Conservation (phyloP, 2,329 filamentous ascomycete species). For the Thyridium curvatum region DNA sequence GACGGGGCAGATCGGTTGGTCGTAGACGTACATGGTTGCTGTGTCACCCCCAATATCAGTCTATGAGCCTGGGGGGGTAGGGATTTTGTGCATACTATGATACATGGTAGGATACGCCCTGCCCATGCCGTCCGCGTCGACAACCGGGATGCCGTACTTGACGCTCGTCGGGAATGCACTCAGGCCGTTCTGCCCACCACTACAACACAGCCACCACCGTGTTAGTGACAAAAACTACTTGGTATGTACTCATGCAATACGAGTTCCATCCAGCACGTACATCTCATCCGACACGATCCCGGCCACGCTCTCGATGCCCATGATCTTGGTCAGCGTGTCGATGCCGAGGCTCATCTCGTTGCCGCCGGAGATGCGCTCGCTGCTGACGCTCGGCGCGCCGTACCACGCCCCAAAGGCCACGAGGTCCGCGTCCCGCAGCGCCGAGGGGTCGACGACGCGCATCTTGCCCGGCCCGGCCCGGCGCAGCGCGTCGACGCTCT, state of each 20-base stretch:
- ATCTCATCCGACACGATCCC: constrained; percentile 30
- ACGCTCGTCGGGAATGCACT: constrained; percentile 23
- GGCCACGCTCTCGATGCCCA: constrained; percentile 22
- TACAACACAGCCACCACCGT: constrained; percentile 31
- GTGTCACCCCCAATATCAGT: no score
- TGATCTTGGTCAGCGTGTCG: constrained; percentile 24
- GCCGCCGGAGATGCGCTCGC: constrained; percentile 27
- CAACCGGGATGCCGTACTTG: constrained; percentile 27
- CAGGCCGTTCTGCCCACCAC: constrained; percentile 24
- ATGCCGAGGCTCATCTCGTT: constrained; percentile 29
- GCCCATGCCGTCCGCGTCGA: constrained; percentile 32
- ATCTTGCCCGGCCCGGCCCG: constrained; percentile 13
- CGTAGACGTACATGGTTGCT: constrained; percentile 32
- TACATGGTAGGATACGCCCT: constrained; percentile 30
- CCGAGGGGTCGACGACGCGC: constrained; percentile 10
- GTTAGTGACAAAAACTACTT: neutral
- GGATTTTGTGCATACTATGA: constrained; percentile 22
- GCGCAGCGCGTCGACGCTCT: constrained; percentile 28
- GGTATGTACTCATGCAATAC: neutral
- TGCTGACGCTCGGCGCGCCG: constrained; percentile 33
- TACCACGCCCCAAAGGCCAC: constrained; percentile 38
- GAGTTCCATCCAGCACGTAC: constrained; percentile 22
- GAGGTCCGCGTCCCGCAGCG: constrained; percentile 5
- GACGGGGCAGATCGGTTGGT: constrained; percentile 26
- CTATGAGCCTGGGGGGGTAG: no score